A percentile compares a stretch with the other conserved stretches of the same genome.
These are phyloP conservation scores for Phytophthora pseudosyringae DNA, from an alignment of 352 stramenopile species.

Conservation along the genomic window DNA sequence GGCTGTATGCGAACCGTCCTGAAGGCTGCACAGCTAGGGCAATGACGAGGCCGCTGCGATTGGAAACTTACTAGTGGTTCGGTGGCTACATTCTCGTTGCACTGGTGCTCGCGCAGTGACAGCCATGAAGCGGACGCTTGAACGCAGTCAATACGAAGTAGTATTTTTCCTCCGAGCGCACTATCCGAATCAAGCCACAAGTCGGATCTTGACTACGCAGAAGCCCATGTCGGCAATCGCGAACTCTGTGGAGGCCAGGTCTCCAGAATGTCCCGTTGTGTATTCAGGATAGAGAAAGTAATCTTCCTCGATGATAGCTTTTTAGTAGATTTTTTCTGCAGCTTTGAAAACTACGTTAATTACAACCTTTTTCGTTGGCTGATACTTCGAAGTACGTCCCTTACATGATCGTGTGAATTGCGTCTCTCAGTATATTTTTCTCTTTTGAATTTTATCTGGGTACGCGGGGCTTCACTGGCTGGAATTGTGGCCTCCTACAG, in stretches of 20 bases:
- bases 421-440: too few relatives aligned
- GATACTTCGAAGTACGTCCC: too few relatives aligned
- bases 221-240: not conserved
- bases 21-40: constrained; percentile 1
- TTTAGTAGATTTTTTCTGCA: too few relatives aligned
- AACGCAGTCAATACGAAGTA: not conserved
- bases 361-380: too few relatives aligned
- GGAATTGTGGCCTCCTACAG: too few relatives aligned
- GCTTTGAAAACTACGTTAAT: too few relatives aligned
- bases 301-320: too few relatives aligned
- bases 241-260: not conserved
- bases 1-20: not conserved
- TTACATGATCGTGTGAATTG: too few relatives aligned
- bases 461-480: too few relatives aligned
- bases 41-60: not conserved
- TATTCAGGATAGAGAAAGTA: not conserved
- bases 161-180: not conserved
- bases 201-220: not conserved
- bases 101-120: not conserved
- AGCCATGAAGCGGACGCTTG: not conserved
- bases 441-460: too few relatives aligned
- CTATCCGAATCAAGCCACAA: not conserved
- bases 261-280: not conserved
- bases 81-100: not conserved
- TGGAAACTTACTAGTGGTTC: not conserved